phyloP scores from a whole-genome alignment of 192 early-diverging fungal species.

The Oehlia diaphana region DNA sequence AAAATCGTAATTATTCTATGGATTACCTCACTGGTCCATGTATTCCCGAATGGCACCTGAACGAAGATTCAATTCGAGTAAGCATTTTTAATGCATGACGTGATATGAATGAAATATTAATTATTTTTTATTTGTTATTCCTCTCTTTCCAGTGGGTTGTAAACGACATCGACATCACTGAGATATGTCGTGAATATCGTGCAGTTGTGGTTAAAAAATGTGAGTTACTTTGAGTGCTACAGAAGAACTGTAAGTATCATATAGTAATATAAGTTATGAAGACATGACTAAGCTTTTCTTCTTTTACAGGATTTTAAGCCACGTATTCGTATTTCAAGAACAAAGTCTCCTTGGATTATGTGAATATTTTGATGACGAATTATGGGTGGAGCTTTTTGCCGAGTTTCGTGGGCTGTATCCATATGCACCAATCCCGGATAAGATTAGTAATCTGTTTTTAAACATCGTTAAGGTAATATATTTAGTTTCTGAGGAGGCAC shows the following conservation, averaged over 20 bases:
- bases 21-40: conserved; percentile 12
- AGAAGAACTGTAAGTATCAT: conserved; percentile 16
- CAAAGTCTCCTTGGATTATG: not conserved
- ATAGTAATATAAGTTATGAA: conserved; percentile 16
- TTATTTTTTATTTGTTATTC: conserved; percentile 8
- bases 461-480: conserved; percentile 11
- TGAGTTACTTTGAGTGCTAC: conserved; percentile 1
- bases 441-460: not conserved
- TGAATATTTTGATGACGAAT: conserved; percentile 15
- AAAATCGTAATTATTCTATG: not conserved
- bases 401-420: conserved; percentile 18
- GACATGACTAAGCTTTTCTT: not conserved
- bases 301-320: conserved; percentile 21
- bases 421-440: conserved; percentile 12
- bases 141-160: conserved; percentile 17
- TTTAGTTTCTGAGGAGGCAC: not conserved
- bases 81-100: conserved; percentile 17
- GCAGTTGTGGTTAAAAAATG: not conserved
- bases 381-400: conserved; percentile 12
- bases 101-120: conserved; percentile 1
- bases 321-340: conserved; percentile 22
- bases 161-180: conserved; percentile 7
- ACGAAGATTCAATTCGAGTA: conserved; percentile 14
- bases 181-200: conserved; percentile 13
- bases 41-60: not conserved